Conservation (phyloP, 2,329 filamentous ascomycete genomes). For the Graphilbum ipis-grandicollis region DNA sequence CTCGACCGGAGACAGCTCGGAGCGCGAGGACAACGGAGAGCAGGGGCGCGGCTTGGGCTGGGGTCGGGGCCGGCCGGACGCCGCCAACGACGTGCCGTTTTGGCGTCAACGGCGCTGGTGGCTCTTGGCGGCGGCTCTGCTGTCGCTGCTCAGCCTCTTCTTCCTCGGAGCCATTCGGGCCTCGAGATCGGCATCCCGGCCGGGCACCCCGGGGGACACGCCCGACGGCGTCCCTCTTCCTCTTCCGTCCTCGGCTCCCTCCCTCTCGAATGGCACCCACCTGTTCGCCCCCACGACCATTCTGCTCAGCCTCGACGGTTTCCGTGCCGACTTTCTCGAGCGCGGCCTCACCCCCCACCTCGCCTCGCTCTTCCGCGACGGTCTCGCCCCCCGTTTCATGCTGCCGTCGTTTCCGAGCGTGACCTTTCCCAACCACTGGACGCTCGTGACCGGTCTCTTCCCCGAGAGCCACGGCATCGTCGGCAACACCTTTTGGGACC, state of each 20-base stretch:
- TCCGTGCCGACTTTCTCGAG: constrained; percentile 82
- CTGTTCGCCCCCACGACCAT: constrained; percentile 85
- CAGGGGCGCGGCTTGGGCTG: neutral
- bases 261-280: constrained; percentile 65
- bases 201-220: constrained; percentile 16
- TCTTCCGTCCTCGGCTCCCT: constrained; percentile 13
- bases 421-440: constrained; percentile 94
- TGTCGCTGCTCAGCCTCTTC: constrained; percentile 36
- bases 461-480: constrained; percentile 88
- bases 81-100: too few relatives aligned
- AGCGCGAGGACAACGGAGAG: constrained; percentile 43
- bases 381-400: constrained; percentile 87
- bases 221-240: too few relatives aligned
- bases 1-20: constrained; percentile 42
- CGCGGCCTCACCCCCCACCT: constrained; percentile 71
- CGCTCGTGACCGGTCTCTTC: constrained; percentile 77
- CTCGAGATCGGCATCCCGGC: constrained; percentile 20
- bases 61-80: constrained; percentile 36
- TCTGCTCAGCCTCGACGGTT: constrained; percentile 85
- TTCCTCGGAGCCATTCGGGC: constrained; percentile 41
- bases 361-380: constrained; percentile 59
- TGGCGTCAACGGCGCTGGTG: constrained; percentile 29
- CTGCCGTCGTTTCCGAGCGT: constrained; percentile 86
- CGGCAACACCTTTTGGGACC: constrained; percentile 91
- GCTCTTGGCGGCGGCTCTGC: constrained; percentile 36